Conservation (phyloP, 495 filamentous ascomycete genomes). For the Xylaria longipes region DNA sequence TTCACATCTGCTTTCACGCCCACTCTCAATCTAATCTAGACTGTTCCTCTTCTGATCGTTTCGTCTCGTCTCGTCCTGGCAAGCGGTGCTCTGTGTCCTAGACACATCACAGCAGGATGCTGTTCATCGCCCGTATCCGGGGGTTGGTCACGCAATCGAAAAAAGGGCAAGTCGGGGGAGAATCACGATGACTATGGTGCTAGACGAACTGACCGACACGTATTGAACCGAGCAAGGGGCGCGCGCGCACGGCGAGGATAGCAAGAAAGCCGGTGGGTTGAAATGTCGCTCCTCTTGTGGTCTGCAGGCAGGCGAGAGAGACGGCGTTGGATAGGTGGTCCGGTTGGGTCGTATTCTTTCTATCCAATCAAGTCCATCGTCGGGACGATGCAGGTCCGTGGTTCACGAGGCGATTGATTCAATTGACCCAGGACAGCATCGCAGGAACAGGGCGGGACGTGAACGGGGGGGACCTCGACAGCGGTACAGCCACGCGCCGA, state of each 20-base stretch:
- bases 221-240: background rate
- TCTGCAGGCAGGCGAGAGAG: conserved; percentile 5
- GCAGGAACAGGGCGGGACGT: background rate
- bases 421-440: conserved; percentile 21
- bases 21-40: background rate
- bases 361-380: conserved; percentile 25
- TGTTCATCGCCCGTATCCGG: conserved; percentile 20
- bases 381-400: conserved; percentile 5
- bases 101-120: conserved; percentile 15
- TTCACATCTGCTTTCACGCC: background rate
- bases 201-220: background rate
- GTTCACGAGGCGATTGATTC: conserved; percentile 19
- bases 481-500: background rate
- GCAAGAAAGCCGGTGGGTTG: background rate
- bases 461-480: background rate
- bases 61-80: conserved; percentile 19
- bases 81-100: conserved; percentile 10
- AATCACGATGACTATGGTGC: background rate
- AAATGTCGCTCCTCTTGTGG: background rate
- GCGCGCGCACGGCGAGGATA: conserved; percentile 5
- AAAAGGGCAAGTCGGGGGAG: background rate
- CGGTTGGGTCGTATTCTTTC: conserved; percentile 14
- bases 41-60: background rate
- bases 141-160: background rate
- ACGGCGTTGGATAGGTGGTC: conserved; percentile 13